Percentiles rank a stretch among this genome's conserved stretches.
phyloP scores from a whole-genome alignment of 192 early-diverging fungal species.

The Backusella australiensis region DNA sequence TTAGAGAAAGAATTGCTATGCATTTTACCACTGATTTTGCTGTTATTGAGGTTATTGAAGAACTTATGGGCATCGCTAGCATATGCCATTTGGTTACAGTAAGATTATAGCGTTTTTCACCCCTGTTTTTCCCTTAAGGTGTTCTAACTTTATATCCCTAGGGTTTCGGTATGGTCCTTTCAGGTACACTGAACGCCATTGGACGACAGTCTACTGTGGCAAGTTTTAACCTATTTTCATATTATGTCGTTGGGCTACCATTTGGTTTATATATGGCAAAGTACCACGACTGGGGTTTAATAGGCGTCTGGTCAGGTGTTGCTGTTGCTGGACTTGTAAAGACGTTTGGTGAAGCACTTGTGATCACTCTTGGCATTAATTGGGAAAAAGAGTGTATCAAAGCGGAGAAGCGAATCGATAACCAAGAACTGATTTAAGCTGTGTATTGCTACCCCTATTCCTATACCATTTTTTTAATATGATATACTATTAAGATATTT shows the following conservation, averaged over 20 bases:
- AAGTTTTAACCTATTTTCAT: conserved; percentile 19
- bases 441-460: neutral
- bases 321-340: conserved; percentile 21
- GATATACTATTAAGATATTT: neutral
- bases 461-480: neutral
- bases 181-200: conserved; percentile 24
- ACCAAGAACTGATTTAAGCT: conserved; percentile 10
- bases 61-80: conserved; percentile 19
- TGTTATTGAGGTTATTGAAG: conserved; percentile 16
- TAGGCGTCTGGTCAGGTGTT: conserved; percentile 29
- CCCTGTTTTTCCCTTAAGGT: neutral
- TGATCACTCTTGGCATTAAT: conserved; percentile 7
- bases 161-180: conserved; percentile 25
- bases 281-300: conserved; percentile 14
- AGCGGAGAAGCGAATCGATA: conserved; percentile 6
- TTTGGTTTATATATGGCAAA: conserved; percentile 26
- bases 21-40: conserved; percentile 16
- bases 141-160: neutral
- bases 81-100: conserved; percentile 20
- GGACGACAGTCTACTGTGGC: conserved; percentile 27
- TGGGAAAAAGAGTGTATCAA: conserved; percentile 19
- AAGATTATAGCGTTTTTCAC: neutral
- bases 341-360: conserved; percentile 10
- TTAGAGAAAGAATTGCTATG: neutral
- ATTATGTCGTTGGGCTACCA: conserved; percentile 26